Base-by-base conservation (phyloP, 768 basidiomycete species). In the Megacollybia marginata region DNA sequence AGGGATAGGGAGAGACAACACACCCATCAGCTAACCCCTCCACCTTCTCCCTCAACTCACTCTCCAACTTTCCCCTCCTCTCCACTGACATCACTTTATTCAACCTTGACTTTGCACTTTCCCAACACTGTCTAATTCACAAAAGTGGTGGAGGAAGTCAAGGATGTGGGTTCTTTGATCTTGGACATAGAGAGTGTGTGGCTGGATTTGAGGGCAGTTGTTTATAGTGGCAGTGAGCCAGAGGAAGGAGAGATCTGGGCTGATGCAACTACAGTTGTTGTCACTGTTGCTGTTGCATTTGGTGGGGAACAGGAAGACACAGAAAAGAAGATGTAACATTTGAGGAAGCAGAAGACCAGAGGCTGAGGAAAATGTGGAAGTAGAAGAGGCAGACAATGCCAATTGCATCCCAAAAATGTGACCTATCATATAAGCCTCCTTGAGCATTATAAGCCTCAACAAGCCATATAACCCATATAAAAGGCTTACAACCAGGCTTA, bases 181-280 rank as follows among this genome's bases (percentile, higher is more conserved):
- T 57, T 93, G 92, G 12, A 96, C 83, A 61, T 96, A 98, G 15
- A 82, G 66, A 18, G 83, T 77, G 90, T 90, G 44, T 92, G 87
- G 57, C 93, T 96, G 9, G 78, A 77, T 64, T 98, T 94, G 12
- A 98, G 75, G 6, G 81, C 93, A 83, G 57, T 96, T 95, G 82
- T 94, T 94, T 56, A 98, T 99, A 11, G 86, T 90, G 9, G n/a
- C 92, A 85, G 59, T 96, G 33, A 54, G 44, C 35, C 61, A 48
- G 23, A 55, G 50, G 54, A 53, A 38, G 56, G 53, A 47, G 59
- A 49, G n/a, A 54, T 33, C 4, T 54, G 46, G 6, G 54, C 40
- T 16, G 61, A 49, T 4, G 12, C 48, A 46, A 23, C 44, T 12
- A 44, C 18, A 46, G 51, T 19, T 36, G 53, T 18, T 33, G 54